Evolutionary conservation across 169 alveolate genomes (phyloP).

Genomic region (Plasmodium malariae): DNA sequence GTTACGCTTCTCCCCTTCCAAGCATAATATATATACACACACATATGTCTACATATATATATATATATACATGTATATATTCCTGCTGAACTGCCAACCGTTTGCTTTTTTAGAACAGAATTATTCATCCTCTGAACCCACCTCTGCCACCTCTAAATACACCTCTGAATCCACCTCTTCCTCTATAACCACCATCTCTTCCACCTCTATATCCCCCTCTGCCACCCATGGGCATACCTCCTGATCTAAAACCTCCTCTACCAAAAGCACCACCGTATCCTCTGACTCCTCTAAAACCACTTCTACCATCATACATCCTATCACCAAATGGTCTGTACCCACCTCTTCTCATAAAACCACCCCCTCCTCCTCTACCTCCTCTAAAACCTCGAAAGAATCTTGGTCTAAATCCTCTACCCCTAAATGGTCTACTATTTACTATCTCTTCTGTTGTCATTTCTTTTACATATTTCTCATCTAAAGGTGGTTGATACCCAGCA

Average conservation of each 20-base stretch:
- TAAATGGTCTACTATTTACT: conserved; percentile 73
- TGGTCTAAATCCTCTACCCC: conserved; percentile 75
- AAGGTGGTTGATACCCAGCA: conserved; percentile 88
- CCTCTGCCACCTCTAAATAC: conserved; percentile 78
- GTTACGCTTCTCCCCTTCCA: background rate
- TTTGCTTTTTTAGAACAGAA: conserved; percentile 28
- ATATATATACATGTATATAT: background rate
- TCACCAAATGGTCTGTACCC: conserved; percentile 75
- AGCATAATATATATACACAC: background rate
- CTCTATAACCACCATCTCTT: conserved; percentile 81
- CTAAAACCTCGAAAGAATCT: conserved; percentile 74
- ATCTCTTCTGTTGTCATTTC: conserved; percentile 80
- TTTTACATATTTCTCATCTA: conserved; percentile 83
- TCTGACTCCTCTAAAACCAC: conserved; percentile 72
- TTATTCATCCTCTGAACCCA: conserved; percentile 72
- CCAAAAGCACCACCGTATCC: conserved; percentile 78
- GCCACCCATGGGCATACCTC: conserved; percentile 69
- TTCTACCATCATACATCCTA: conserved; percentile 74
- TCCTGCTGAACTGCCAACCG: too few species aligned
- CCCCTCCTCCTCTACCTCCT: conserved; percentile 79
- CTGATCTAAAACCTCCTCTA: conserved; percentile 60
- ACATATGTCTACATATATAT: background rate
- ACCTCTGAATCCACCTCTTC: conserved; percentile 78
- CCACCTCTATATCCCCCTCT: conserved; percentile 62
- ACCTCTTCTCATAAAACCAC: conserved; percentile 76